Evolutionary conservation across 768 basidiomycete genomes (phyloP).

Genomic region (Tephrocybe rancida): DNA sequence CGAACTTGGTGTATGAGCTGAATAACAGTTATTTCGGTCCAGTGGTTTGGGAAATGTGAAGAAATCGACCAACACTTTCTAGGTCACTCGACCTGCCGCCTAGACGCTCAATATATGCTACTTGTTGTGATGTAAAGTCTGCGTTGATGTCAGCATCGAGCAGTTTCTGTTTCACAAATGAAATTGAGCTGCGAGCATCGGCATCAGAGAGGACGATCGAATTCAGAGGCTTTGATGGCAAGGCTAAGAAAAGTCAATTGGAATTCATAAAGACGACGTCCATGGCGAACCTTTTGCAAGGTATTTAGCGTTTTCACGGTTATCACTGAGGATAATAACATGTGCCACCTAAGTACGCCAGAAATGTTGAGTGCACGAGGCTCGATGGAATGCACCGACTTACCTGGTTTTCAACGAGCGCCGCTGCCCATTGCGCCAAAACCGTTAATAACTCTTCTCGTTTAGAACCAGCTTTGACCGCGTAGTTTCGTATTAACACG

Average conservation of each 20-base stretch:
- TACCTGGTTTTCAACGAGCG: slow-evolving; percentile 80
- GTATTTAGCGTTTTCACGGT: slow-evolving; percentile 83
- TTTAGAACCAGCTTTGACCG: slow-evolving; percentile 51
- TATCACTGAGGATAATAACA: slow-evolving; percentile 89
- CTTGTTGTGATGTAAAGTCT: slow-evolving; percentile 58
- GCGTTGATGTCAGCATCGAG: slow-evolving; percentile 53
- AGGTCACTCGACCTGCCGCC: slow-evolving; percentile 93
- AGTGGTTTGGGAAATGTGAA: neutral
- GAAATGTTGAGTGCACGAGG: neutral
- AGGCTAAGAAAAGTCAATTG: slow-evolving; percentile 46
- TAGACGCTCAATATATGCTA: slow-evolving; percentile 64
- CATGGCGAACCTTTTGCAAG: slow-evolving; percentile 67
- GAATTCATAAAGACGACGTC: neutral
- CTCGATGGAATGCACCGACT: no score
- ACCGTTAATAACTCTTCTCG: slow-evolving; percentile 76
- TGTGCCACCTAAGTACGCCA: slow-evolving; percentile 79
- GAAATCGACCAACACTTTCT: slow-evolving; percentile 60
- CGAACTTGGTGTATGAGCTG: slow-evolving; percentile 87
- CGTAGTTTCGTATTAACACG: slow-evolving; percentile 84
- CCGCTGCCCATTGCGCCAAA: slow-evolving; percentile 84
- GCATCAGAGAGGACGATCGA: slow-evolving; percentile 85
- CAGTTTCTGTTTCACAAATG: slow-evolving; percentile 82
- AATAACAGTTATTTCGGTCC: neutral
- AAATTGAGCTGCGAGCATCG: slow-evolving; percentile 74
- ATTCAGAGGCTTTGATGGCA: slow-evolving; percentile 83